Evolutionary conservation across 331 rosid species (phyloP).

Genomic region (Erythrophleum ivorense): DNA sequence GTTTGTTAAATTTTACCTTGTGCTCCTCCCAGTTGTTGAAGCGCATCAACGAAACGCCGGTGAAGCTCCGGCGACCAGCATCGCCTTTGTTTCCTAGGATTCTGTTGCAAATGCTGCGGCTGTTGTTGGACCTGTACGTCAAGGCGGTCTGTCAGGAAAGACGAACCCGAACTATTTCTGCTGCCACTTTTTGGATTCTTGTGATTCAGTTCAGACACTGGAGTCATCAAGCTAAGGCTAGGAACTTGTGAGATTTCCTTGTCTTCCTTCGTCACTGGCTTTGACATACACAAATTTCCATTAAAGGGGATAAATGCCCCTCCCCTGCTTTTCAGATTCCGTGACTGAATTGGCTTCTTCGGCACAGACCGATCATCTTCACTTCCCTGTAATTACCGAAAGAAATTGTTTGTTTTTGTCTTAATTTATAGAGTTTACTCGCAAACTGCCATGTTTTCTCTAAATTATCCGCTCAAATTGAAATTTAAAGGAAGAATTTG

Average conservation of each 20-base stretch:
- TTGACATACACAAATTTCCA: conserved; percentile 39
- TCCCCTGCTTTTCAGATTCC: conserved; percentile 43
- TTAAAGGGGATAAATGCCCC: conserved; percentile 48
- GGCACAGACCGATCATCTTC: conserved; percentile 60
- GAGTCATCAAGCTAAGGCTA: conserved; percentile 60
- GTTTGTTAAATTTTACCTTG: conserved; percentile 55
- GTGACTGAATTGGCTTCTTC: conserved; percentile 41
- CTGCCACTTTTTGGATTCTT: conserved; percentile 40
- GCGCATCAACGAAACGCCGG: conserved; percentile 73
- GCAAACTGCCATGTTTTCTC: not conserved
- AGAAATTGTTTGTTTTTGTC: not conserved
- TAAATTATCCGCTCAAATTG: not conserved
- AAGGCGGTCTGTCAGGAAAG: conserved; percentile 45
- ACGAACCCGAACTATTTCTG: conserved; percentile 55
- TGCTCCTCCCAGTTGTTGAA: conserved; percentile 89
- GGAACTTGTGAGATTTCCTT: conserved; percentile 56
- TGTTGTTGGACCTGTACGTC: conserved; percentile 42
- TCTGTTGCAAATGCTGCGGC: conserved; percentile 43
- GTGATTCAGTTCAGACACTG: conserved; percentile 49
- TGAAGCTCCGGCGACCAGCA: conserved; percentile 94
- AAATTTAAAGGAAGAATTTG: not conserved
- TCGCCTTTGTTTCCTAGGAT: conserved; percentile 74
- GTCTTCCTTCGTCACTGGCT: conserved; percentile 37
- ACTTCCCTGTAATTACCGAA: conserved; percentile 47
- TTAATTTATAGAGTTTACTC: conserved; percentile 6